Conservation (phyloP, 192 early-diverging fungal genomes). For the Phlyctochytrium arcticum region DNA sequence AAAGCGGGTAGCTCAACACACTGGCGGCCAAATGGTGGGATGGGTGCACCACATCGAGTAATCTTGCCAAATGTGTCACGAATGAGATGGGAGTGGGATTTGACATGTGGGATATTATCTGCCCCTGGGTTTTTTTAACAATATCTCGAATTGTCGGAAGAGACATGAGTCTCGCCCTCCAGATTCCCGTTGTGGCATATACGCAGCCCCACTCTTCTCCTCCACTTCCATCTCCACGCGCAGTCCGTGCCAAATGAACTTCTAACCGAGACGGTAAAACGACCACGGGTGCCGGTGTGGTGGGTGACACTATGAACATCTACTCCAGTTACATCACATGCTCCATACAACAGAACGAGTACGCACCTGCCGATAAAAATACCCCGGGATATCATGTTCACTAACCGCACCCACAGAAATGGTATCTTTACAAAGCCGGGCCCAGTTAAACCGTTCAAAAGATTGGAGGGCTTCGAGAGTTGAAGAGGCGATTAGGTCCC, state of each 20-base stretch:
- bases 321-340: background rate
- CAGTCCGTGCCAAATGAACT: conserved; percentile 7
- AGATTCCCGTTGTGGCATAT: conserved; percentile 26
- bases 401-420: conserved; percentile 32
- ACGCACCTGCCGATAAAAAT: conserved; percentile 37
- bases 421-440: conserved; percentile 37
- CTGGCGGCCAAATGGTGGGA: conserved; percentile 41
- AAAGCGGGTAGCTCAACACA: conserved; percentile 42
- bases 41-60: conserved; percentile 49
- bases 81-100: conserved; percentile 28
- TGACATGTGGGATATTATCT: conserved; percentile 1
- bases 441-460: conserved; percentile 44
- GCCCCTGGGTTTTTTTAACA: conserved; percentile 32
- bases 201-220: conserved; percentile 30
- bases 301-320: conserved; percentile 15
- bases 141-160: conserved; percentile 26
- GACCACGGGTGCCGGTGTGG: background rate
- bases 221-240: background rate
- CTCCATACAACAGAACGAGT: background rate
- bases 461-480: conserved; percentile 38
- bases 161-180: conserved; percentile 15
- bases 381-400: conserved; percentile 40
- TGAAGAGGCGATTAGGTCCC: conserved; percentile 42
- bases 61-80: conserved; percentile 31
- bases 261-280: conserved; percentile 21